These are phyloP conservation scores for Fragaria nilgerrensis DNA, from an alignment of 306 rosid genomes.

Conservation along the genomic window DNA sequence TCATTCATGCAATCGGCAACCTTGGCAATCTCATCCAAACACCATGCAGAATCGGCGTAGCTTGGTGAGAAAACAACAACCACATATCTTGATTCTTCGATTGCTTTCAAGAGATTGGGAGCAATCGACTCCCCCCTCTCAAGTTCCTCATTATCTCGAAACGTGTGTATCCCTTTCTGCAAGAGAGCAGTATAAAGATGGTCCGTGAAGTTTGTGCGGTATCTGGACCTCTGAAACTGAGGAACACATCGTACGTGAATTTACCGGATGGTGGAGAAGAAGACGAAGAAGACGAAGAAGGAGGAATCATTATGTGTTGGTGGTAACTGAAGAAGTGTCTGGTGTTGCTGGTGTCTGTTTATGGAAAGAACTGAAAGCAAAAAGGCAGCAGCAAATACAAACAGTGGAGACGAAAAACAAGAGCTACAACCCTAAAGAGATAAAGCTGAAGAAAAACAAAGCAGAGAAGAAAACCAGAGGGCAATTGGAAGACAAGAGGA, in stretches of 20 bases:
- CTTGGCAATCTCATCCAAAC: conserved; percentile 7
- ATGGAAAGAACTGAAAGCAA: not conserved
- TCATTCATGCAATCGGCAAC: not conserved
- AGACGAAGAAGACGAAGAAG: not conserved
- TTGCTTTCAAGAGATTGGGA: not conserved
- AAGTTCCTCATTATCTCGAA: not conserved
- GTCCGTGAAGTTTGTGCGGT: not conserved
- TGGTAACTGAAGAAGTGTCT: not conserved
- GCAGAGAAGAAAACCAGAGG: not conserved
- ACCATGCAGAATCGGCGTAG: not conserved
- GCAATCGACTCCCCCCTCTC: not conserved
- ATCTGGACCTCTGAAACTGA: not conserved
- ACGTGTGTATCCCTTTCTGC: not conserved
- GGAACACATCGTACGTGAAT: not conserved
- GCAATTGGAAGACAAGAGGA: not conserved
- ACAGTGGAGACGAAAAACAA: not conserved
- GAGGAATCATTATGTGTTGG: not conserved
- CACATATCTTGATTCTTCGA: not conserved
- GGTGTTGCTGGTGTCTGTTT: not conserved
- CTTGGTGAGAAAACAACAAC: not conserved
- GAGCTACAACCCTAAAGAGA: not conserved
- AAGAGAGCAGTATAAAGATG: not conserved
- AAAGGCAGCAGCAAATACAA: not conserved
- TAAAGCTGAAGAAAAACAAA: not conserved
- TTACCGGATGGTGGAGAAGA: not conserved